A percentile compares a stretch with the other conserved stretches of the same genome.
Conservation (phyloP, 192 early-diverging fungal species). For the Rhizophagus clarus region DNA sequence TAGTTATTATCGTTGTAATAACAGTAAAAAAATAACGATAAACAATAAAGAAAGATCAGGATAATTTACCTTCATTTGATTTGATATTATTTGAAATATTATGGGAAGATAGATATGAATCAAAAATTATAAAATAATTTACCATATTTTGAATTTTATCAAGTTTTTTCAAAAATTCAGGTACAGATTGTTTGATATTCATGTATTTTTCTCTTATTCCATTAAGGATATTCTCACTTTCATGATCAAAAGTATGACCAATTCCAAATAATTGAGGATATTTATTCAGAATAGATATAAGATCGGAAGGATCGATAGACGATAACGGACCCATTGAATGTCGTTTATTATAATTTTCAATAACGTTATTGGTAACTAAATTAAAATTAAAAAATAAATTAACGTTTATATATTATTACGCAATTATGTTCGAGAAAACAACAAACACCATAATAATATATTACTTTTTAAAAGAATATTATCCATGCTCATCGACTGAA, state of each 20-base stretch:
- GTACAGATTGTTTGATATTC: background rate
- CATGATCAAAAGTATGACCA: background rate
- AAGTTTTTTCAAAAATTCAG: background rate
- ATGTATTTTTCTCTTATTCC: background rate
- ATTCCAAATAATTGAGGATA: background rate
- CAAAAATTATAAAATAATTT: background rate
- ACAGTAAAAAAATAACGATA: background rate
- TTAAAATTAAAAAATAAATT: background rate
- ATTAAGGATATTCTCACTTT: background rate
- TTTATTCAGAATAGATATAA: background rate
- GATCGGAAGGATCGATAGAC: background rate
- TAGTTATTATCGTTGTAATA: background rate
- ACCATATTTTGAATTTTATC: background rate
- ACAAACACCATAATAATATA: too few relatives aligned
- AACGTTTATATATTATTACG: background rate
- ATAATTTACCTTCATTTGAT: background rate
- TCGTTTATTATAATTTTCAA: background rate
- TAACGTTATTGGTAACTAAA: background rate
- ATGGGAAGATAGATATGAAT: background rate
- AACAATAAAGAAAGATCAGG: background rate
- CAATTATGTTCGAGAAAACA: background rate
- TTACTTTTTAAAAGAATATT: background rate
- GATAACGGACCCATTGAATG: background rate
- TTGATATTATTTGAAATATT: background rate
- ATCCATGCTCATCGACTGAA: background rate